Evolutionary conservation across 2,329 filamentous ascomycete species (phyloP).

Genomic region (Ascochyta pisi): DNA sequence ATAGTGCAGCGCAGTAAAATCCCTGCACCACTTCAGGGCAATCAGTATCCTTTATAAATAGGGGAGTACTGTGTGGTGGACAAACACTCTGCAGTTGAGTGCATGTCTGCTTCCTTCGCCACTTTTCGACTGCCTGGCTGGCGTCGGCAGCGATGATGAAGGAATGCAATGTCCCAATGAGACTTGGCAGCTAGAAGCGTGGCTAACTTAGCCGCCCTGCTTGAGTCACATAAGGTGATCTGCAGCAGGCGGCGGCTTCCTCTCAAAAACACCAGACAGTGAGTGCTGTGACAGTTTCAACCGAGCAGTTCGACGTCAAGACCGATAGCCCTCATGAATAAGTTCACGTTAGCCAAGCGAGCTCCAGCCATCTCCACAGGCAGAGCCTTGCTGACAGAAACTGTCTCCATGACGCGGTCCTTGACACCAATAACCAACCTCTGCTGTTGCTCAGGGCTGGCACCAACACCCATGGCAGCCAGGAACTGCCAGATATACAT

Average conservation of each 20-base stretch:
- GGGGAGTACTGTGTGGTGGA: conserved; percentile 20
- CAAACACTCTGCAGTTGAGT: conserved; percentile 3
- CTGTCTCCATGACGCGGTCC: conserved; percentile 96
- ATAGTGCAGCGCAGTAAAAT: conserved; percentile 16
- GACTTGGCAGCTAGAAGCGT: conserved; percentile 3
- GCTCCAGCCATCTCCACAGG: conserved; percentile 84
- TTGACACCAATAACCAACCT: conserved; percentile 94
- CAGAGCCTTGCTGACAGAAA: conserved; percentile 85
- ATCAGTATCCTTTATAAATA: conserved; percentile 20
- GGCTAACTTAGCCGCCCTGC: not conserved
- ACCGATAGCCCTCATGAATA: conserved; percentile 99
- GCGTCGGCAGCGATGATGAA: not conserved
- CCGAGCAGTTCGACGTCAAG: conserved; percentile 85
- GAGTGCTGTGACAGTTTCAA: conserved; percentile 46
- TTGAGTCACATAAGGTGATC: not conserved
- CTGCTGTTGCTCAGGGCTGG: conserved; percentile 93
- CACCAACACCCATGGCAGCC: conserved; percentile 91
- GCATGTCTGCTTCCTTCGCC: conserved; percentile 10
- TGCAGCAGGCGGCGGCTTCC: conserved; percentile 1
- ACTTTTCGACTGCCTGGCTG: not conserved
- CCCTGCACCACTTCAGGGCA: conserved; percentile 19
- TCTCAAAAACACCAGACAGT: conserved; percentile 1
- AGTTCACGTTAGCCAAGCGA: conserved; percentile 88
- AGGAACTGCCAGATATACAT: conserved; percentile 98
- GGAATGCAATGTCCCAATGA: not conserved